These are phyloP conservation scores for Chamaecyparis obtusa DNA, from an alignment of 75 land plant genomes.

Conservation along the genomic window DNA sequence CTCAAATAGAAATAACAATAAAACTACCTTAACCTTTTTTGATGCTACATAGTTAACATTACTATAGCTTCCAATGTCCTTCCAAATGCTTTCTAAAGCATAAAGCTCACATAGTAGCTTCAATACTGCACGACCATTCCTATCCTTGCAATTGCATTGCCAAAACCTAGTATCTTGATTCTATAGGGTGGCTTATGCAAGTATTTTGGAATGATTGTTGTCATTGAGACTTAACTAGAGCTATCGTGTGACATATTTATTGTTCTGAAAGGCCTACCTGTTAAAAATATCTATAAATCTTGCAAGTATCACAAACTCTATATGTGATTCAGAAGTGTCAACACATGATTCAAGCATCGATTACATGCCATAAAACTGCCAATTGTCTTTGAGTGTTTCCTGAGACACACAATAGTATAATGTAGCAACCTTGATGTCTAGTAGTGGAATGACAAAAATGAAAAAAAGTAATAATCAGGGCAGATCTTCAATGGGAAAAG, in stretches of 20 bases:
- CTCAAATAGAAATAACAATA: too few relatives aligned
- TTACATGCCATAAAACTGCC: slow-evolving; percentile 98
- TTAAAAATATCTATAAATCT: slow-evolving; percentile 82
- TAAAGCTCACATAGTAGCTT: slow-evolving; percentile 93
- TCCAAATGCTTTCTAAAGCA: slow-evolving; percentile 96
- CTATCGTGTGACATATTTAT: background rate
- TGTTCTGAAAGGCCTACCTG: slow-evolving; percentile 30
- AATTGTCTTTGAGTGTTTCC: slow-evolving; percentile 84
- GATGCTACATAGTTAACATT: slow-evolving; percentile 97
- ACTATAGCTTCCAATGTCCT: slow-evolving; percentile 92
- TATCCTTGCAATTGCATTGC: slow-evolving; percentile 67
- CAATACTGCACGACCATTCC: slow-evolving; percentile 50
- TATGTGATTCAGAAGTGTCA: slow-evolving; percentile 95
- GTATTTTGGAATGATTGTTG: background rate
- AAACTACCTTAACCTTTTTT: slow-evolving; percentile 90
- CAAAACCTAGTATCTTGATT: background rate
- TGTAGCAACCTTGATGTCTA: slow-evolving; percentile 96
- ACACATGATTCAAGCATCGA: slow-evolving; percentile 86
- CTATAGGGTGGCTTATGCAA: background rate
- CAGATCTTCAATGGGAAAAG: background rate
- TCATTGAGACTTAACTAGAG: background rate
- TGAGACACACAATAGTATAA: slow-evolving; percentile 69
- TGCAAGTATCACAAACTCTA: slow-evolving; percentile 89
- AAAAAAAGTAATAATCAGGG: background rate
- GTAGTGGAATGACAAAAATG: slow-evolving; percentile 46